Conservation (phyloP, 306 rosid genomes). For the Trifolium dubium region DNA sequence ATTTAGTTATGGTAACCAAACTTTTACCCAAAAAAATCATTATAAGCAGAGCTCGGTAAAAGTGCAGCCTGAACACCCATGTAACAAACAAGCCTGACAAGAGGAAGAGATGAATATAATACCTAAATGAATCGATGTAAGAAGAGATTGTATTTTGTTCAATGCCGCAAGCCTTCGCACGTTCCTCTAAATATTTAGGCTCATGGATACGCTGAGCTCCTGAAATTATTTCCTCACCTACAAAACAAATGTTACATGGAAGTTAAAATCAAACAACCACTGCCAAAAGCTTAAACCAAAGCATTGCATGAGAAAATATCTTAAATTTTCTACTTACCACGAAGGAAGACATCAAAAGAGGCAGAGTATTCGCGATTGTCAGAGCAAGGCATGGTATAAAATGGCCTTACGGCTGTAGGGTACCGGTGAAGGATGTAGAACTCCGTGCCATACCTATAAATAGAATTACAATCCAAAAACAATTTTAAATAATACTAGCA, state of each 20-base stretch:
- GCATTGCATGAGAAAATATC: conserved; percentile 8
- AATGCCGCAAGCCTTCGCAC: conserved; percentile 80
- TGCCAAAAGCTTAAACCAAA: conserved; percentile 13
- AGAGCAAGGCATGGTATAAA: conserved; percentile 93
- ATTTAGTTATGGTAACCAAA: no score
- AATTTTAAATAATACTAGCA: not conserved
- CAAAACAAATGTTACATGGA: conserved; percentile 21
- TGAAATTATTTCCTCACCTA: conserved; percentile 97
- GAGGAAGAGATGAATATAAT: conserved; percentile 19
- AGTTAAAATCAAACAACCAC: conserved; percentile 34
- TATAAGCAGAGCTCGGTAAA: not conserved
- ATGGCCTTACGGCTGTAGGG: conserved; percentile 88
- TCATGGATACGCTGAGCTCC: conserved; percentile 93
- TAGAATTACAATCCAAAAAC: conserved; percentile 17
- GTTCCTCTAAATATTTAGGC: conserved; percentile 72
- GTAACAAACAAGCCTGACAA: not conserved
- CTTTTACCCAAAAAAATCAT: no score
- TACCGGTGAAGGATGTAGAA: conserved; percentile 89
- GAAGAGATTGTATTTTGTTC: conserved; percentile 73
- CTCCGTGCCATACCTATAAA: conserved; percentile 80
- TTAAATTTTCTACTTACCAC: conserved; percentile 58
- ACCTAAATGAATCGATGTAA: conserved; percentile 92
- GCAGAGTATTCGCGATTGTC: conserved; percentile 77
- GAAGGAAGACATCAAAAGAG: conserved; percentile 92
- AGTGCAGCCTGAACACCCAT: not conserved